phyloP scores from a whole-genome alignment of 2,329 filamentous ascomycete genomes.

The Xylariales sp. region DNA sequence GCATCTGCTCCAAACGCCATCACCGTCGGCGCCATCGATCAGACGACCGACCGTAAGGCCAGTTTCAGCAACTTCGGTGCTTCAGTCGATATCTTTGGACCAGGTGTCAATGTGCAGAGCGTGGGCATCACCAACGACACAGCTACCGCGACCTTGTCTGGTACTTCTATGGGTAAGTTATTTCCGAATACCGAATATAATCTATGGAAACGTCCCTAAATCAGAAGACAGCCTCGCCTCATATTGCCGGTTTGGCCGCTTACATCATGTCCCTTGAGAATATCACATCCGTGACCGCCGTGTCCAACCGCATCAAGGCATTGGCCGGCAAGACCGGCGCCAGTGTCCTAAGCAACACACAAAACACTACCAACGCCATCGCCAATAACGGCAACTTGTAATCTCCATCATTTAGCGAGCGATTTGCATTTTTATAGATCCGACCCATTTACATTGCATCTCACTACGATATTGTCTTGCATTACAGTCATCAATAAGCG shows the following conservation, averaged over 20 bases:
- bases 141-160: conserved; percentile 41
- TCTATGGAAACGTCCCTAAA: conserved; percentile 44
- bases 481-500: no score
- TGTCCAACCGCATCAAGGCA: conserved; percentile 45
- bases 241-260: conserved; percentile 62
- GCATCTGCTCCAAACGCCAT: conserved; percentile 52
- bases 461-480: neutral
- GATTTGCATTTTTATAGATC: no score
- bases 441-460: no score
- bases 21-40: conserved; percentile 56
- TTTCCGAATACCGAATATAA: no score
- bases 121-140: conserved; percentile 47
- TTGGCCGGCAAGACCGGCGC: conserved; percentile 46
- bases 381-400: conserved; percentile 49
- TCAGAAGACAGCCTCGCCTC: conserved; percentile 53
- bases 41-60: conserved; percentile 41
- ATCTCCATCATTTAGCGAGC: neutral
- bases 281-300: conserved; percentile 38
- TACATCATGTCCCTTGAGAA: conserved; percentile 59
- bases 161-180: conserved; percentile 52
- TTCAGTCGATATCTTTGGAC: conserved; percentile 50
- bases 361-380: conserved; percentile 46
- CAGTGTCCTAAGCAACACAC: conserved; percentile 35
- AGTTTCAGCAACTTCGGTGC: conserved; percentile 56
- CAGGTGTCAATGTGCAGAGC: conserved; percentile 49